Conservation (phyloP, 2,329 filamentous ascomycete species). For the Pleomassaria siparia region DNA sequence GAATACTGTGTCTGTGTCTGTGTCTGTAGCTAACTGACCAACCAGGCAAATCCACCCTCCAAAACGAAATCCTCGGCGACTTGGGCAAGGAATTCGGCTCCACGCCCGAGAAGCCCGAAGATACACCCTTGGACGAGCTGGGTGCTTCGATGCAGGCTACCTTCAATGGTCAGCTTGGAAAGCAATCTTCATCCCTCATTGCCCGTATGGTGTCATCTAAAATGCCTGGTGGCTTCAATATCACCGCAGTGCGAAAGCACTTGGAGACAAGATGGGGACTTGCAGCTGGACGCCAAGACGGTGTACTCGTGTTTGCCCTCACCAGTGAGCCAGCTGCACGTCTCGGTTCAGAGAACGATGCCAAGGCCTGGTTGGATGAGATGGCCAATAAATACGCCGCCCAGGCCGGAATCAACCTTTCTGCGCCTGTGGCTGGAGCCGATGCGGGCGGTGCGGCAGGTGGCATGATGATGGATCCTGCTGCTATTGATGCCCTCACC, state of each 20-base stretch:
- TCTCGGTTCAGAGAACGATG: conserved; percentile 85
- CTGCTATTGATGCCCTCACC: conserved; percentile 92
- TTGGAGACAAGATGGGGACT: conserved; percentile 93
- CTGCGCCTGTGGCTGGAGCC: conserved; percentile 69
- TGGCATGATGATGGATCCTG: conserved; percentile 99
- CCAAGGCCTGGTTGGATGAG: conserved; percentile 88
- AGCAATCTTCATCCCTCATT: conserved; percentile 90
- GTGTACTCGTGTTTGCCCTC: conserved; percentile 81
- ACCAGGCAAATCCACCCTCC: conserved; percentile 92
- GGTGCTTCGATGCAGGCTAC: conserved; percentile 94
- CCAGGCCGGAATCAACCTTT: conserved; percentile 79
- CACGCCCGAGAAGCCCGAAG: conserved; percentile 97
- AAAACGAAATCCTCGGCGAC: conserved; percentile 98
- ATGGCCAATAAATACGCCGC: conserved; percentile 87
- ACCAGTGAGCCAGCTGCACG: conserved; percentile 91
- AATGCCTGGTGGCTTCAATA: conserved; percentile 99
- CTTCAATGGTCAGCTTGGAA: conserved; percentile 98
- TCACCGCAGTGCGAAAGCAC: conserved; percentile 92
- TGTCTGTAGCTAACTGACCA: conserved; percentile 14
- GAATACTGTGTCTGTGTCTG: not conserved
- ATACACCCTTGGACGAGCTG: conserved; percentile 92
- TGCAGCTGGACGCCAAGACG: conserved; percentile 83
- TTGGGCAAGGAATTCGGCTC: conserved; percentile 98
- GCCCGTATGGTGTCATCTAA: conserved; percentile 96
- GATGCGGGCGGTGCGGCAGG: conserved; percentile 71